Conservation (phyloP, 371 early-diverging fungal species). For the Apophysomyces sp. region DNA sequence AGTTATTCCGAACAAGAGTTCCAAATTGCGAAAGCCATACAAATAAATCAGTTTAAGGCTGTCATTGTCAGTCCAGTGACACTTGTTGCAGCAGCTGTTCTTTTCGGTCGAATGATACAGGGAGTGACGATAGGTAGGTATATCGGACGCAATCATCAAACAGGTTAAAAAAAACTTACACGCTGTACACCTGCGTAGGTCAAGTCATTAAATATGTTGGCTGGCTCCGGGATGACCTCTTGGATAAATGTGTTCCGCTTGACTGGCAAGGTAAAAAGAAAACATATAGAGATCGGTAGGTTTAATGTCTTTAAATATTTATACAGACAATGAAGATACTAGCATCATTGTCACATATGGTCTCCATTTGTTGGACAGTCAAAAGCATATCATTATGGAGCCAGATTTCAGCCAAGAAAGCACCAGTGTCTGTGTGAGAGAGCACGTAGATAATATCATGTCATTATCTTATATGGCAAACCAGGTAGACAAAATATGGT, state of each 20-base stretch:
- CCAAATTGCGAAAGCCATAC: constrained; percentile 30
- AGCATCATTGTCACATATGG: constrained; percentile 36
- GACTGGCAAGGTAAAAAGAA: constrained; percentile 43
- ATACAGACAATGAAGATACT: constrained; percentile 40
- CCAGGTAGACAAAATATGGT: constrained; percentile 28
- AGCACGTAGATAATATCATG: constrained; percentile 54
- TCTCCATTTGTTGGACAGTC: constrained; percentile 34
- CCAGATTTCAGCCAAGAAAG: constrained; percentile 33
- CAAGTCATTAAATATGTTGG: constrained; percentile 25
- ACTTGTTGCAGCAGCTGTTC: constrained; percentile 40
- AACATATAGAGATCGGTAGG: background rate
- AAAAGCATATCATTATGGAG: constrained; percentile 40
- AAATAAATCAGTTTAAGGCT: constrained; percentile 38
- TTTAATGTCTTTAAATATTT: too few species aligned
- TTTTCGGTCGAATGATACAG: constrained; percentile 32
- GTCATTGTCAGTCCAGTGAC: constrained; percentile 39
- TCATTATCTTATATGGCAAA: constrained; percentile 49
- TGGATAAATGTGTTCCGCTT: constrained; percentile 22
- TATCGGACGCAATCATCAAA: too few species aligned
- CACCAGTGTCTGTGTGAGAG: constrained; percentile 39
- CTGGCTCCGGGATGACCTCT: constrained; percentile 37
- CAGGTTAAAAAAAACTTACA: background rate
- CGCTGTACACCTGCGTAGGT: background rate
- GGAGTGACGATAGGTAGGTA: constrained; percentile 41
- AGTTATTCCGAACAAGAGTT: too few species aligned